A percentile compares a stretch with the other conserved stretches of the same genome.
Evolutionary conservation across 345 rosid species (phyloP).

Genomic region (Conringia planisiliqua): DNA sequence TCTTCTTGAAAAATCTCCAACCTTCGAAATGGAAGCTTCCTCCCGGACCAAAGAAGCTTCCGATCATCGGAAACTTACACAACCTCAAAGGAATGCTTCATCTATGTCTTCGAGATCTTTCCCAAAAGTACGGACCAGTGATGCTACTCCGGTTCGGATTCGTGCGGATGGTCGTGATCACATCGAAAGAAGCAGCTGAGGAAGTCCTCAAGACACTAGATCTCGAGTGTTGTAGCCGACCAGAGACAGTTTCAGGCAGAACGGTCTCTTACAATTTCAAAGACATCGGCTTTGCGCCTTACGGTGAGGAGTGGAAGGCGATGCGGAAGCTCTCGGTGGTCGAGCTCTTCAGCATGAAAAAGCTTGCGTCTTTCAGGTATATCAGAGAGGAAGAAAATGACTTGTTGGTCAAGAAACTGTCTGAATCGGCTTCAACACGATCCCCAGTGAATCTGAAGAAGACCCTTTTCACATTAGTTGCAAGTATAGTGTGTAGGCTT

Average conservation of each 20-base stretch:
- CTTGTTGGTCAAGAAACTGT: slow-evolving; percentile 26
- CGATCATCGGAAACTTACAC: slow-evolving; percentile 46
- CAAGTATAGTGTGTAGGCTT: slow-evolving; percentile 32
- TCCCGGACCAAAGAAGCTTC: slow-evolving; percentile 41
- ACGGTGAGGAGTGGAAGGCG: slow-evolving; percentile 42
- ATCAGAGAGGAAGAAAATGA: slow-evolving; percentile 38
- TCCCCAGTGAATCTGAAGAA: slow-evolving; percentile 30
- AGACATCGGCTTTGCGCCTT: slow-evolving; percentile 38
- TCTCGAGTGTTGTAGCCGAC: slow-evolving; percentile 40
- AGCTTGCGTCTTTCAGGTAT: slow-evolving; percentile 29
- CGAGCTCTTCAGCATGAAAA: slow-evolving; percentile 32
- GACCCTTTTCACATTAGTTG: slow-evolving; percentile 24
- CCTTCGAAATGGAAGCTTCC: slow-evolving; percentile 26
- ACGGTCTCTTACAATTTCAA: slow-evolving; percentile 34
- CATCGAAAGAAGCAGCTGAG: slow-evolving; percentile 43
- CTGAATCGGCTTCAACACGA: background rate
- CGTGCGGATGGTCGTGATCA: slow-evolving; percentile 36
- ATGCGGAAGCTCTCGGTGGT: slow-evolving; percentile 32
- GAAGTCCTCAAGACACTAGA: slow-evolving; percentile 40
- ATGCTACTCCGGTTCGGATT: slow-evolving; percentile 45
- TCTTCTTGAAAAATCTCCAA: background rate
- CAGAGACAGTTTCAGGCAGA: slow-evolving; percentile 10
- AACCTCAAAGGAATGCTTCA: slow-evolving; percentile 39
- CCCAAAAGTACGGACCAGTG: slow-evolving; percentile 46
- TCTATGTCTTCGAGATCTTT: slow-evolving; percentile 26